phyloP scores from a whole-genome alignment of 352 stramenopile genomes.

The Ochromonadaceae sp. region DNA sequence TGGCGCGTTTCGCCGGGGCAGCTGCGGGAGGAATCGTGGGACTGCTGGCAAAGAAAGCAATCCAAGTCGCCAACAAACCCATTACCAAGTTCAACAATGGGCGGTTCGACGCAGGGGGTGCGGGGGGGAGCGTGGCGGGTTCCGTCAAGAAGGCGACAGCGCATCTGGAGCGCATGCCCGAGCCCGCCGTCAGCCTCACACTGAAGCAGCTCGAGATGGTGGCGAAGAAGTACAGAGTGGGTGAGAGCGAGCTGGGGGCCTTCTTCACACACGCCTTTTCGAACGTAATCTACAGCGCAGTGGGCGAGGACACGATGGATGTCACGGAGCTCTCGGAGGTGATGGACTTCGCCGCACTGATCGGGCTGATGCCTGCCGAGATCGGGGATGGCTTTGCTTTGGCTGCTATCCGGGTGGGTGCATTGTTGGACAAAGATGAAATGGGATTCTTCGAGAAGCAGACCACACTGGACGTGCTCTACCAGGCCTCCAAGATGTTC shows the following conservation, averaged over 20 bases:
- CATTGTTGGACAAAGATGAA: not conserved
- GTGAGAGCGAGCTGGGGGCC: not conserved
- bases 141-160: not conserved
- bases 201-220: not conserved
- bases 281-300: not conserved
- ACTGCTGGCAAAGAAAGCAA: not conserved
- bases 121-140: not conserved
- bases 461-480: not conserved
- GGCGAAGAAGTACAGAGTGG: not conserved
- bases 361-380: not conserved
- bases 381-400: conserved; percentile 6
- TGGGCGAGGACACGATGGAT: not conserved
- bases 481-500: conserved; percentile 10
- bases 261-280: not conserved
- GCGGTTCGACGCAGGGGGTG: not conserved
- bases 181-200: too few relatives aligned
- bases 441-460: not conserved
- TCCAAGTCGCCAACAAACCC: not conserved
- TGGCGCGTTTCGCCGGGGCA: not conserved
- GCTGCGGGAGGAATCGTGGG: not conserved
- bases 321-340: not conserved
- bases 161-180: too few relatives aligned
- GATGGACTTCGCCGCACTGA: not conserved
- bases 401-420: not conserved
- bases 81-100: not conserved